Conservation (phyloP, 805 yeast genomes). For the Maudiozyma serrabonitensis region DNA sequence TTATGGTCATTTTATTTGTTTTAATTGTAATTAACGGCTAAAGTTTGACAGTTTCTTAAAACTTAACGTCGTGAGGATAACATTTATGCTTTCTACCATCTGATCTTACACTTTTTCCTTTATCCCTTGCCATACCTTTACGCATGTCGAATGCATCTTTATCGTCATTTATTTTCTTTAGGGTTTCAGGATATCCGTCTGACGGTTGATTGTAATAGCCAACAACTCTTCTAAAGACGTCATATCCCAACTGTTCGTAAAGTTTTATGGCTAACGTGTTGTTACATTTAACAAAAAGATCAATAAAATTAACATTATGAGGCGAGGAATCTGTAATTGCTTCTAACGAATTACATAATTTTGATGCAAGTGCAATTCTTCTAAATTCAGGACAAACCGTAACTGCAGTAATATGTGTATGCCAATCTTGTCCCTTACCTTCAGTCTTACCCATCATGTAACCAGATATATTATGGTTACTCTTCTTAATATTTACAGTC, state of each 20-base stretch:
- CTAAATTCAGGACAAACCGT: slow-evolving; percentile 78
- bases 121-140: slow-evolving; percentile 50
- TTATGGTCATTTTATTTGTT: neutral
- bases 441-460: slow-evolving; percentile 96
- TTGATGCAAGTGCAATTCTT: slow-evolving; percentile 76
- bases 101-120: slow-evolving; percentile 40
- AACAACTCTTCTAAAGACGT: slow-evolving; percentile 75
- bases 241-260: slow-evolving; percentile 80
- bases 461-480: slow-evolving; percentile 36
- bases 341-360: slow-evolving; percentile 64
- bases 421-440: slow-evolving; percentile 82
- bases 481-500: slow-evolving; percentile 26
- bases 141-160: slow-evolving; percentile 89
- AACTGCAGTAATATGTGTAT: slow-evolving; percentile 92
- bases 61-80: slow-evolving; percentile 56
- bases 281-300: slow-evolving; percentile 82
- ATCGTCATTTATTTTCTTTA: slow-evolving; percentile 46
- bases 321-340: slow-evolving; percentile 69
- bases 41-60: slow-evolving; percentile 26
- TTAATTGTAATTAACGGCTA: neutral
- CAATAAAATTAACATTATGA: slow-evolving; percentile 74
- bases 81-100: slow-evolving; percentile 55
- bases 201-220: slow-evolving; percentile 66
- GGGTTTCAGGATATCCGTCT: slow-evolving; percentile 33
- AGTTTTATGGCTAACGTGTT: slow-evolving; percentile 69